Percentiles rank a stretch among this genome's conserved stretches.
phyloP scores from a whole-genome alignment of 2,329 filamentous ascomycete genomes.

The Sarocladium kiliense region DNA sequence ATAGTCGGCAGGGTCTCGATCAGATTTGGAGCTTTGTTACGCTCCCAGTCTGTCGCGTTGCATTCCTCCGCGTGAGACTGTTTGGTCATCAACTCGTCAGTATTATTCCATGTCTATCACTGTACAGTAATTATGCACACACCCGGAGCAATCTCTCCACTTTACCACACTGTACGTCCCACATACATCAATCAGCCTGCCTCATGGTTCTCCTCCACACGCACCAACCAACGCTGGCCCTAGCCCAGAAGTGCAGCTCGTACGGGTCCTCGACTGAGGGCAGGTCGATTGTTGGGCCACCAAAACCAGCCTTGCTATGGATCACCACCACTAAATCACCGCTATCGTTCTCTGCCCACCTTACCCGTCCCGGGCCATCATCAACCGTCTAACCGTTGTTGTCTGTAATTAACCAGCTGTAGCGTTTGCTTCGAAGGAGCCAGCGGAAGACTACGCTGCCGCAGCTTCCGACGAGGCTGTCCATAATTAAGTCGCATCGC shows the following conservation, averaged over 20 bases:
- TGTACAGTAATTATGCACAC: too few species aligned
- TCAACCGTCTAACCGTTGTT: neutral
- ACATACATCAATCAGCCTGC: neutral
- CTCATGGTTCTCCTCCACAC: conserved; percentile 6
- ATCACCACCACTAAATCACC: conserved; percentile 1
- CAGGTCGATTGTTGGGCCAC: neutral
- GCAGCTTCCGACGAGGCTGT: conserved; percentile 4
- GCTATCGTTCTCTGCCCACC: neutral
- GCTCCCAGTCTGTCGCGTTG: neutral
- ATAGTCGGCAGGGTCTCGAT: too few species aligned
- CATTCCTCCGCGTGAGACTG: neutral
- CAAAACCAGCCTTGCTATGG: conserved; percentile 4
- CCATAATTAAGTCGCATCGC: neutral
- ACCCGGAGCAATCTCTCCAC: conserved; percentile 3
- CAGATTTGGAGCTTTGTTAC: neutral
- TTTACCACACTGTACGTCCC: neutral
- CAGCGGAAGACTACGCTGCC: neutral
- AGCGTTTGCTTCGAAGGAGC: neutral
- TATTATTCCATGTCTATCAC: too few species aligned
- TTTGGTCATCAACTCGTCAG: too few species aligned
- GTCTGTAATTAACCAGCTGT: neutral
- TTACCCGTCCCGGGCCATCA: neutral
- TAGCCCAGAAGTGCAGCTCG: neutral
- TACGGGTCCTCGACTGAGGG: neutral
- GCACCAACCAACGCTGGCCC: neutral